These are phyloP conservation scores for Cyclotella choctawhatcheeana DNA, from an alignment of 108 stramenopile species.

Conservation along the genomic window DNA sequence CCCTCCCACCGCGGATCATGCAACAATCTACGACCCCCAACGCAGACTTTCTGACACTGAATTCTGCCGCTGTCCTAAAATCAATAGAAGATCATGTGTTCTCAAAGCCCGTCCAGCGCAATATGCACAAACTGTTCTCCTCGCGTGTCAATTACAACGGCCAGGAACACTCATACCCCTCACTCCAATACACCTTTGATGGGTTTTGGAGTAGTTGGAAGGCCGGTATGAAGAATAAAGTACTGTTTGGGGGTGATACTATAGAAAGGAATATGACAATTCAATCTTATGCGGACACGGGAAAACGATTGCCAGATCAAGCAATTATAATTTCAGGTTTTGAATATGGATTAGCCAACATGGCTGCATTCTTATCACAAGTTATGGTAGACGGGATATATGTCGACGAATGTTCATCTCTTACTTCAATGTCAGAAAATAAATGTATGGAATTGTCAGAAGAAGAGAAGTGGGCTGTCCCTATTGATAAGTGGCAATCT, in stretches of 20 bases:
- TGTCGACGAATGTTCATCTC: constrained; percentile 47
- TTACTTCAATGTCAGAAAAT: constrained; percentile 11
- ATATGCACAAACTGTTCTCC: constrained; percentile 25
- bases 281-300: neutral
- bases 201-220: constrained; percentile 48
- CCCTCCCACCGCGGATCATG: too few species aligned
- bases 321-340: constrained; percentile 15
- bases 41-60: constrained; percentile 27
- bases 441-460: constrained; percentile 23
- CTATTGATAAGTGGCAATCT: constrained; percentile 45
- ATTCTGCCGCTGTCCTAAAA: constrained; percentile 26
- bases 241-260: constrained; percentile 32
- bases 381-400: constrained; percentile 55
- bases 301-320: constrained; percentile 4
- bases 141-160: constrained; percentile 29
- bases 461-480: constrained; percentile 46
- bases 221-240: neutral
- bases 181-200: constrained; percentile 28
- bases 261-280: constrained; percentile 1
- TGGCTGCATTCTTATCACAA: constrained; percentile 53
- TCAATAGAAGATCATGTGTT: constrained; percentile 33
- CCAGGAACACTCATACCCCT: constrained; percentile 12
- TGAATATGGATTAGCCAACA: constrained; percentile 52
- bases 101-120: constrained; percentile 16
- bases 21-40: neutral